These are phyloP conservation scores for Microbotryum silenes-acaulis DNA, from an alignment of 1,284 basidiomycete species.

Conservation along the genomic window DNA sequence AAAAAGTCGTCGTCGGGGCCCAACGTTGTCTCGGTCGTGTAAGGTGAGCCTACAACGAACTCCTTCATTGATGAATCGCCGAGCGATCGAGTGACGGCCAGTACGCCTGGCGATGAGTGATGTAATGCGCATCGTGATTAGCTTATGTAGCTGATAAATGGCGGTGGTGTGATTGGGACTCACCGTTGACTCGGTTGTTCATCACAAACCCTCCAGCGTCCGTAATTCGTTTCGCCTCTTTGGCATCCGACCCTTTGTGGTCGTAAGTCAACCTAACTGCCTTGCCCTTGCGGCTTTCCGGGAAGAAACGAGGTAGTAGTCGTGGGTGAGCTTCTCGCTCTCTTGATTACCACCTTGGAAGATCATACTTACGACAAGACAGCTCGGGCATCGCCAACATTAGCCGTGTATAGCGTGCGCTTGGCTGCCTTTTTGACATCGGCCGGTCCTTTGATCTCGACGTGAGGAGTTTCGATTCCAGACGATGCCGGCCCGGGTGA, in stretches of 20 bases:
- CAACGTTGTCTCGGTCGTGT: conserved; percentile 92
- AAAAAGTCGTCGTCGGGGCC: conserved; percentile 80
- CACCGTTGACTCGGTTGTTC: conserved; percentile 72
- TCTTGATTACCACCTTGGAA: too few relatives aligned
- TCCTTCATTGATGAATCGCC: conserved; percentile 99
- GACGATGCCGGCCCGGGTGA: not conserved
- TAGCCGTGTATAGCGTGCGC: conserved; percentile 88
- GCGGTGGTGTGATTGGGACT: not conserved
- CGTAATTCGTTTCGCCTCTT: conserved; percentile 93
- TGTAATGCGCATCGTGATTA: too few relatives aligned
- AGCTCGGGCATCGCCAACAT: conserved; percentile 87
- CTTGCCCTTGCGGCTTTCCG: conserved; percentile 59
- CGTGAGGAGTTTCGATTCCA: conserved; percentile 5
- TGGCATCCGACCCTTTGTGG: conserved; percentile 94
- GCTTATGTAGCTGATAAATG: too few relatives aligned
- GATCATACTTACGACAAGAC: conserved; percentile 49
- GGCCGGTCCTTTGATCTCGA: conserved; percentile 20
- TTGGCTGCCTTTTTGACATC: conserved; percentile 23
- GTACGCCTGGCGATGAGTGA: conserved; percentile 27
- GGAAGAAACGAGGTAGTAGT: not conserved
- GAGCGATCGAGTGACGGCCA: conserved; percentile 91
- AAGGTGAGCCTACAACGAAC: conserved; percentile 95
- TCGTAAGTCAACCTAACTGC: conserved; percentile 95
- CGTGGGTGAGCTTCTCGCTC: not conserved
- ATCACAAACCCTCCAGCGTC: conserved; percentile 98